Percentiles rank a stretch among this genome's conserved stretches.
Conservation (phyloP, 345 rosid genomes). For the Bruguiera sexangula region DNA sequence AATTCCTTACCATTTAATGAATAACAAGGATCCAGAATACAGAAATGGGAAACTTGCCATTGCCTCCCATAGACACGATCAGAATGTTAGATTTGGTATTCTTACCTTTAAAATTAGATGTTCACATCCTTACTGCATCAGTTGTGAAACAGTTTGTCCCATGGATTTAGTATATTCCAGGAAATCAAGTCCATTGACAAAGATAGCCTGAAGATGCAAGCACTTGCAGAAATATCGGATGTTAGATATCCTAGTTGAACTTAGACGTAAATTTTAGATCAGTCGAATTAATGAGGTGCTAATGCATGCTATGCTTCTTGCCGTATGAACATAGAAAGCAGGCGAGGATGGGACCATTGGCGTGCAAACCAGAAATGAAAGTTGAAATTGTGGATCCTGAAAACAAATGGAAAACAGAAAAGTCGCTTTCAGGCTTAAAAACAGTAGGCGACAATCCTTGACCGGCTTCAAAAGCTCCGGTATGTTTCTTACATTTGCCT, state of each 20-base stretch:
- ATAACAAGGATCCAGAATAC: conserved; percentile 65
- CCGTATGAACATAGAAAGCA: conserved; percentile 36
- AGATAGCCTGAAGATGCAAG: conserved; percentile 48
- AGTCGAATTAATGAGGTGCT: background rate
- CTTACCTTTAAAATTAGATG: background rate
- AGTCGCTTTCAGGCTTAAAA: conserved; percentile 35
- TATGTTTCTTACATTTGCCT: conserved; percentile 19
- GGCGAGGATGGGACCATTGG: conserved; percentile 22
- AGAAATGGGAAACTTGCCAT: conserved; percentile 87
- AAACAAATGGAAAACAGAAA: conserved; percentile 45
- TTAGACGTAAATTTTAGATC: background rate
- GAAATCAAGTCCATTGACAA: conserved; percentile 52
- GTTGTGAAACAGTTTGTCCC: conserved; percentile 58
- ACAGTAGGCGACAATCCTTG: conserved; percentile 32
- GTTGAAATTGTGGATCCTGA: conserved; percentile 29
- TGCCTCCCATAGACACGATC: conserved; percentile 62
- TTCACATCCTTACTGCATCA: conserved; percentile 8
- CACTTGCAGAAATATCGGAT: conserved; percentile 41
- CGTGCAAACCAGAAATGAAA: conserved; percentile 41
- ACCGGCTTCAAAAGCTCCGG: conserved; percentile 44
- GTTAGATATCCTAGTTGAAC: conserved; percentile 17
- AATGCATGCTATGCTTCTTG: background rate
- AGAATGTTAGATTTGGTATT: background rate
- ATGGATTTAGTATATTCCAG: conserved; percentile 75
- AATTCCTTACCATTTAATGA: conserved; percentile 81